Percentiles rank a stretch among this genome's conserved stretches.
Evolutionary conservation across 2,329 filamentous ascomycete genomes (phyloP).

Genomic region (Teratosphaeria pseudoeucalypti): DNA sequence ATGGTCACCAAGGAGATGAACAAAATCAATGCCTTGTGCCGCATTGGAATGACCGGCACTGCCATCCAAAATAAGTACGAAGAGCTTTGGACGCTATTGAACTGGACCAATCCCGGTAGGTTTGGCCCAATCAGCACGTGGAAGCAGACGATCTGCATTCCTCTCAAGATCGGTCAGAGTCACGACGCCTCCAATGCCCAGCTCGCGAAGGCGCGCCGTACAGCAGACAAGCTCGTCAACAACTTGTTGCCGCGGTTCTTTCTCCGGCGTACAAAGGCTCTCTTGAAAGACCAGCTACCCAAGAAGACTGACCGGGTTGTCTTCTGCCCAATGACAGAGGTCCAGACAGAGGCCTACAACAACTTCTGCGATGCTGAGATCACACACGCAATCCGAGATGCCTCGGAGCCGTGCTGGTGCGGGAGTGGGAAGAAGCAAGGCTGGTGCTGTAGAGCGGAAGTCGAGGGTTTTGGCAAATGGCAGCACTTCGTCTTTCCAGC

Average conservation of each 20-base stretch:
- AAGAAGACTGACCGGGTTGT: constrained; percentile 92
- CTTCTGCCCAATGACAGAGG: constrained; percentile 80
- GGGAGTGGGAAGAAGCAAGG: constrained; percentile 60
- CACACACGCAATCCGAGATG: constrained; percentile 56
- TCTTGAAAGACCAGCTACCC: constrained; percentile 85
- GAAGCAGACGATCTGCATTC: constrained; percentile 66
- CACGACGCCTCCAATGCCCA: constrained; percentile 81
- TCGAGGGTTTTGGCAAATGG: constrained; percentile 59
- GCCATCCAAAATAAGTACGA: constrained; percentile 98
- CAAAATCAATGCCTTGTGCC: constrained; percentile 78
- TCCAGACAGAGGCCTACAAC: constrained; percentile 73
- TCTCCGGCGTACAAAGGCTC: constrained; percentile 78
- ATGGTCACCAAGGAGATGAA: constrained; percentile 80
- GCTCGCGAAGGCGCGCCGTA: constrained; percentile 68
- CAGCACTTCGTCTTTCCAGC: constrained; percentile 72
- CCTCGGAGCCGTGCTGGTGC: constrained; percentile 60
- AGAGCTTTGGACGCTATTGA: constrained; percentile 88
- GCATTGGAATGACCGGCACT: constrained; percentile 87
- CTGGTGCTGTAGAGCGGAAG: constrained; percentile 61
- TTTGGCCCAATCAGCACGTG: constrained; percentile 62
- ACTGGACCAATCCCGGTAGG: constrained; percentile 84
- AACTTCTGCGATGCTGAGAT: constrained; percentile 66
- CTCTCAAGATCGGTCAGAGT: constrained; percentile 77
- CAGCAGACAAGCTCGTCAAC: constrained; percentile 72
- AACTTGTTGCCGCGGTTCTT: constrained; percentile 87